Percentiles rank a stretch among this genome's conserved stretches.
These are phyloP conservation scores for Fusarium chuoi DNA, from an alignment of 2,329 filamentous ascomycete species.

Conservation along the genomic window DNA sequence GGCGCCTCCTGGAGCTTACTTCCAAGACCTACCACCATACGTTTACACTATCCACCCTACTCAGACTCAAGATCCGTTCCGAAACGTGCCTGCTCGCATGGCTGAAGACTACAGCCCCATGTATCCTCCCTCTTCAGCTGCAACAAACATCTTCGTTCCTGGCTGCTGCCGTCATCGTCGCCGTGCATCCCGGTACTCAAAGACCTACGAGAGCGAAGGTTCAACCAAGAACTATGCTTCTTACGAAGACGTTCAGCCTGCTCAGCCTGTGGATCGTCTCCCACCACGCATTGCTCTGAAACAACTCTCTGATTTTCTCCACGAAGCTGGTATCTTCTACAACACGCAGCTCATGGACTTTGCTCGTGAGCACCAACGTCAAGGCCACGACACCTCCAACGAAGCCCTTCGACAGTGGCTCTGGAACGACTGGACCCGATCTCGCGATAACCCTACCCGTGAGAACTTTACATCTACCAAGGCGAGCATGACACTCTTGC, in stretches of 20 bases:
- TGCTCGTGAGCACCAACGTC: background rate
- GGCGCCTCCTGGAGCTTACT: background rate
- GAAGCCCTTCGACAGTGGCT: conserved; percentile 16
- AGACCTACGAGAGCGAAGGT: background rate
- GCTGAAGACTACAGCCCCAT: conserved; percentile 8
- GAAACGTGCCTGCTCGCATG: background rate
- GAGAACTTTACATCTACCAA: conserved; percentile 27
- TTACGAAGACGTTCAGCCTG: background rate
- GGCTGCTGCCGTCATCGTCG: conserved; percentile 17
- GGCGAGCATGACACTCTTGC: conserved; percentile 5
- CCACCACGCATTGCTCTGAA: conserved; percentile 32
- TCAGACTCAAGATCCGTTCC: background rate
- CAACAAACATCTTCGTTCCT: background rate
- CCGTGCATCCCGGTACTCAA: conserved; percentile 8
- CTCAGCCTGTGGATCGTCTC: conserved; percentile 7
- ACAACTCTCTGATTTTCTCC: conserved; percentile 26
- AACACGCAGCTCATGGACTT: conserved; percentile 18
- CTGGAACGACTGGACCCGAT: conserved; percentile 24
- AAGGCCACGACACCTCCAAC: conserved; percentile 12
- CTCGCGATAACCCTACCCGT: background rate
- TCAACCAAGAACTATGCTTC: conserved; percentile 9
- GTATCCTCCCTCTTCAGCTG: conserved; percentile 1
- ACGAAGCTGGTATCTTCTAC: conserved; percentile 17
- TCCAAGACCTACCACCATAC: conserved; percentile 2
- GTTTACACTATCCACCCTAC: conserved; percentile 1